Evolutionary conservation across 2,329 filamentous ascomycete species (phyloP).

Genomic region (Trichoderma polysporum): DNA sequence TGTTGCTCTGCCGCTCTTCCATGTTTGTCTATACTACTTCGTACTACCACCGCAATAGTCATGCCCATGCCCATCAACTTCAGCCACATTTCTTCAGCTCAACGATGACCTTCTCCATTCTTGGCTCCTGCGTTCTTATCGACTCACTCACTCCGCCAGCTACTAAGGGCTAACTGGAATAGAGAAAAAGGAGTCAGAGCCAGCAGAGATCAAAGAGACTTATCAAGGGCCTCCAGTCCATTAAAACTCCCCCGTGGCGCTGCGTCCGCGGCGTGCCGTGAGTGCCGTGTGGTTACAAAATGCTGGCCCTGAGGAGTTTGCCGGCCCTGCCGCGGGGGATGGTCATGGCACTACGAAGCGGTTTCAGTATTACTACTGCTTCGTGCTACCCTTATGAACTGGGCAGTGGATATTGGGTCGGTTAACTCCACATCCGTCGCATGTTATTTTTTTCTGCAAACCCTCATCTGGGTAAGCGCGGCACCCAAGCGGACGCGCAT

Average conservation of each 20-base stretch:
- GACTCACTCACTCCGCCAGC: not conserved
- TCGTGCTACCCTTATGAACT: not conserved
- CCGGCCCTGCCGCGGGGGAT: conserved; percentile 3
- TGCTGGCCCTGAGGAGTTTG: not conserved
- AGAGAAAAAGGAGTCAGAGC: not conserved
- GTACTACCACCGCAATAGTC: not conserved
- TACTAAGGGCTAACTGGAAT: not conserved
- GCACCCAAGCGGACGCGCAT: not conserved
- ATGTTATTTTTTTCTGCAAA: not conserved
- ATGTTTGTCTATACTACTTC: not conserved
- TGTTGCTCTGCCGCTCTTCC: not conserved
- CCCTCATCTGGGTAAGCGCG: not conserved
- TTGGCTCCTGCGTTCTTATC: not conserved
- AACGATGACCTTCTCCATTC: not conserved
- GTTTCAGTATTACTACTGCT: no score
- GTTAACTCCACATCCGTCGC: conserved; percentile 11
- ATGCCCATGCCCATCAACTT: not conserved
- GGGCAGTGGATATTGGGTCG: not conserved
- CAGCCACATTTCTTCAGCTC: not conserved
- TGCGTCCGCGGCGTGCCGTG: not conserved
- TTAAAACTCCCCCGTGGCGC: not conserved
- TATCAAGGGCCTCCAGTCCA: not conserved
- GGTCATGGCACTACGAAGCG: not conserved
- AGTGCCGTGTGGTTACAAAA: not conserved
- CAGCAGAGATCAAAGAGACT: not conserved